Evolutionary conservation across 345 rosid genomes (phyloP).

Genomic region (Citrus unshiu): DNA sequence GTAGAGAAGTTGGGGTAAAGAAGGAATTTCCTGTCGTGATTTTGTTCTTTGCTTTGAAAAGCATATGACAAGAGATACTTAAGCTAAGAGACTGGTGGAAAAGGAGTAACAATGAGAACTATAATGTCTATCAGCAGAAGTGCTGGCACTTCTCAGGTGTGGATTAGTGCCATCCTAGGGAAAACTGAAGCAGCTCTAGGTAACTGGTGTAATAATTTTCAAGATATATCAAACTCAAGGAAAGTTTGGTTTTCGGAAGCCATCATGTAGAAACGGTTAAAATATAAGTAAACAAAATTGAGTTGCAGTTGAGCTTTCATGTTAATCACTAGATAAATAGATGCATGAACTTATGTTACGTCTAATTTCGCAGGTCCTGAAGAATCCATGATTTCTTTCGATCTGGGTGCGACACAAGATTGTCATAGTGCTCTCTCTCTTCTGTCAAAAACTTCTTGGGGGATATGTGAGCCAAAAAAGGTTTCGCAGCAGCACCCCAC

Average conservation of each 20-base stretch:
- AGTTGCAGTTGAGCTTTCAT: neutral
- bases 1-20: neutral
- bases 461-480: slow-evolving; percentile 45
- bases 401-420: slow-evolving; percentile 54
- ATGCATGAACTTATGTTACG: slow-evolving; percentile 8
- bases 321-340: neutral
- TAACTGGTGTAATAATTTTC: neutral
- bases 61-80: neutral
- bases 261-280: neutral
- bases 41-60: neutral
- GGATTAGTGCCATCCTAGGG: neutral
- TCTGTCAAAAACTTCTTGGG: slow-evolving; percentile 87
- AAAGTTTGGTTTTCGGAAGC: neutral
- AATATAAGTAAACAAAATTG: neutral
- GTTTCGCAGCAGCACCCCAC: slow-evolving; percentile 37
- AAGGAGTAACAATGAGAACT: neutral
- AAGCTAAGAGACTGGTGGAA: neutral
- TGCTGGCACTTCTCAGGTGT: neutral
- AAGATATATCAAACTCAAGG: neutral
- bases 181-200: neutral
- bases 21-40: neutral
- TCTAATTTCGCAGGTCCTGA: slow-evolving; percentile 45
- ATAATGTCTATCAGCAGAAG: neutral
- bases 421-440: slow-evolving; percentile 99
- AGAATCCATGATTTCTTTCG: slow-evolving; percentile 51